A percentile compares a stretch with the other conserved stretches of the same genome.
Conservation (phyloP, 768 basidiomycete species). For the Leucocoprinus sp. region DNA sequence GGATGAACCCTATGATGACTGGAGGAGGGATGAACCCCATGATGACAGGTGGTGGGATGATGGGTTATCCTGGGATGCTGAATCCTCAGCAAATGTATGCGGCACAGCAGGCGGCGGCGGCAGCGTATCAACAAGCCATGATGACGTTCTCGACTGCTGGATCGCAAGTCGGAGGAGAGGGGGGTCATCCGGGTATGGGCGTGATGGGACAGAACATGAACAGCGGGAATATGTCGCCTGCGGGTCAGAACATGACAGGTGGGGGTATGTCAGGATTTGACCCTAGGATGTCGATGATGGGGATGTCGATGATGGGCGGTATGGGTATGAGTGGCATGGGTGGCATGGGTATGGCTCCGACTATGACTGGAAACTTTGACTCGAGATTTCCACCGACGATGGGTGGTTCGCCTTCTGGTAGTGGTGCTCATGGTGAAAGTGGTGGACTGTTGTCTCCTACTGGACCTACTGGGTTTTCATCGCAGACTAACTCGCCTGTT, state of each 20-base stretch:
- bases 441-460: slow-evolving; percentile 29
- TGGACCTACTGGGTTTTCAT: slow-evolving; percentile 27
- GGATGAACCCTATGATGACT: slow-evolving; percentile 49
- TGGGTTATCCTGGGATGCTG: slow-evolving; percentile 57
- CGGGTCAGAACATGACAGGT: slow-evolving; percentile 17
- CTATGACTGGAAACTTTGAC: slow-evolving; percentile 60
- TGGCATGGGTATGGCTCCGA: slow-evolving; percentile 21
- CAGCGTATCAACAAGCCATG: slow-evolving; percentile 89
- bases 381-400: slow-evolving; percentile 40
- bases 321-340: slow-evolving; percentile 11
- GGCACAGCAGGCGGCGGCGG: slow-evolving; percentile 68
- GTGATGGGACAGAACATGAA: slow-evolving; percentile 15
- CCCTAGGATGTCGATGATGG: slow-evolving; percentile 80
- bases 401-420: slow-evolving; percentile 17
- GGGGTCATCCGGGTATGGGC: slow-evolving; percentile 19
- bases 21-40: slow-evolving; percentile 34
- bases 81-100: slow-evolving; percentile 81
- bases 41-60: slow-evolving; percentile 36
- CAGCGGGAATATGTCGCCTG: slow-evolving; percentile 5
- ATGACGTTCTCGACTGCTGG: slow-evolving; percentile 72
- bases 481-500: slow-evolving; percentile 44
- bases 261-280: slow-evolving; percentile 38
- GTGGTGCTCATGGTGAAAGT: slow-evolving; percentile 18
- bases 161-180: slow-evolving; percentile 59
- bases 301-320: slow-evolving; percentile 30